phyloP scores from a whole-genome alignment of 305 asterid species.

The Salvia sclarea region DNA sequence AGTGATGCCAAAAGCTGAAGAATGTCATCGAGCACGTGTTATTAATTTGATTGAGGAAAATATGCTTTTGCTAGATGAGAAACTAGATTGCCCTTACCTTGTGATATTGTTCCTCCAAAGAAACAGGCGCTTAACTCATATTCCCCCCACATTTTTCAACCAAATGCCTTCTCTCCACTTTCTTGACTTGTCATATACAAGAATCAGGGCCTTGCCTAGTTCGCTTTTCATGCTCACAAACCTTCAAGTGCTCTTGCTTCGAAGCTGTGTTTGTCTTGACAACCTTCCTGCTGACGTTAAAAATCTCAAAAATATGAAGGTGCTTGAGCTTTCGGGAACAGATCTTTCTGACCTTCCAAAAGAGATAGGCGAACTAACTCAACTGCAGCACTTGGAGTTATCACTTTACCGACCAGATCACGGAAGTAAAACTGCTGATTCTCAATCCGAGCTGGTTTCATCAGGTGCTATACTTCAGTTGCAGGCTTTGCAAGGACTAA shows the following conservation, averaged over 20 bases:
- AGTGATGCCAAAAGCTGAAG: slow-evolving; percentile 5
- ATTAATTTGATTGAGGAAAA: not conserved
- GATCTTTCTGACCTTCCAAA: slow-evolving; percentile 15
- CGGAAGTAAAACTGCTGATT: not conserved
- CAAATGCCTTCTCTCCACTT: slow-evolving; percentile 10
- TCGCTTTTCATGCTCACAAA: slow-evolving; percentile 13
- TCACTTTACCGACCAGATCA: not conserved
- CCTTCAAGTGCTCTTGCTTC: slow-evolving; percentile 22
- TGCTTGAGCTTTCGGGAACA: slow-evolving; percentile 23
- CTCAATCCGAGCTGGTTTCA: not conserved
- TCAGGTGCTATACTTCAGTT: not conserved
- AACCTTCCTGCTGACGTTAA: not conserved
- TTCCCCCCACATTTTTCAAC: not conserved
- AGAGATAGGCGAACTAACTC: not conserved
- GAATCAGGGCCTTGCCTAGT: slow-evolving; percentile 3
- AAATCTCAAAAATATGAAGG: slow-evolving; percentile 13
- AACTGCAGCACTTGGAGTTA: slow-evolving; percentile 1
- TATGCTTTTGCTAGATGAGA: not conserved
- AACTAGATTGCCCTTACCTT: not conserved
- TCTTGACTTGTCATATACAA: slow-evolving; percentile 12
- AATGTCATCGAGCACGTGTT: not conserved
- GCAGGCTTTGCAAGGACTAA: slow-evolving; percentile 6
- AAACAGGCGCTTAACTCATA: not conserved
- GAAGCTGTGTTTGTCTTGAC: slow-evolving; percentile 1
- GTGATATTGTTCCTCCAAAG: slow-evolving; percentile 20